Evolutionary conservation across 306 rosid species (phyloP).

Genomic region (Casuarina equisetifolia): DNA sequence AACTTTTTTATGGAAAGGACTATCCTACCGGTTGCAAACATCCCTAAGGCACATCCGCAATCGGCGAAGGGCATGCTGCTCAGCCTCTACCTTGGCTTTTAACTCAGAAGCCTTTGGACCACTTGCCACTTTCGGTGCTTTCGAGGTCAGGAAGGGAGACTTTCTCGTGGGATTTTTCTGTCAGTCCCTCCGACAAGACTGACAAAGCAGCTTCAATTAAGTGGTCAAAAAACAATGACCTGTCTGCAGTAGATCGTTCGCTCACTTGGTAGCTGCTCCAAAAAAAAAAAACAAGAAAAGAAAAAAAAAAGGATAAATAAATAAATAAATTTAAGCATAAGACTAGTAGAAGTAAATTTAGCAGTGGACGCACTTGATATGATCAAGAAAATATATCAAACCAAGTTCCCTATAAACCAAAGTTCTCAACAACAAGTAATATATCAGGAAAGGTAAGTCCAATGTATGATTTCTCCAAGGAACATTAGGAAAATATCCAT

Average conservation of each 20-base stretch:
- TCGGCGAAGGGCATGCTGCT: constrained; percentile 97
- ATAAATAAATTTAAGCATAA: constrained; percentile 7
- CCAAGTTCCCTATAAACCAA: constrained; percentile 6
- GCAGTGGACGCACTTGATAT: constrained; percentile 2
- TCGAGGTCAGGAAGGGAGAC: constrained; percentile 68
- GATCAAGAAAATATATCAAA: background rate
- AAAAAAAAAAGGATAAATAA: constrained; percentile 1
- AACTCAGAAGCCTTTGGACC: constrained; percentile 93
- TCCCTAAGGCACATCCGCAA: constrained; percentile 99
- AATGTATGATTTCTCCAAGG: background rate
- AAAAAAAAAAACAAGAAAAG: too few species aligned
- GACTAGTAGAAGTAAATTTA: constrained; percentile 23
- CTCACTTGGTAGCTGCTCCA: constrained; percentile 65
- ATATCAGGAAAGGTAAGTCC: background rate
- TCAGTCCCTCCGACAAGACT: constrained; percentile 55
- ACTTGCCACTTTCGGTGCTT: constrained; percentile 79
- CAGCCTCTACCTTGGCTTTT: constrained; percentile 88
- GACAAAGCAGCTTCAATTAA: constrained; percentile 82
- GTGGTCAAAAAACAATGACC: constrained; percentile 60
- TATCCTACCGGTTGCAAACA: constrained; percentile 86
- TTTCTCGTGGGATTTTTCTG: constrained; percentile 49
- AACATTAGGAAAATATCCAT: background rate
- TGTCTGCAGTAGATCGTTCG: constrained; percentile 66
- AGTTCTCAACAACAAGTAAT: background rate
- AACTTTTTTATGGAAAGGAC: background rate